Percentiles rank a stretch among this genome's conserved stretches.
These are phyloP conservation scores for Cladophialophora exuberans DNA, from an alignment of 2,329 filamentous ascomycete species.

Conservation along the genomic window DNA sequence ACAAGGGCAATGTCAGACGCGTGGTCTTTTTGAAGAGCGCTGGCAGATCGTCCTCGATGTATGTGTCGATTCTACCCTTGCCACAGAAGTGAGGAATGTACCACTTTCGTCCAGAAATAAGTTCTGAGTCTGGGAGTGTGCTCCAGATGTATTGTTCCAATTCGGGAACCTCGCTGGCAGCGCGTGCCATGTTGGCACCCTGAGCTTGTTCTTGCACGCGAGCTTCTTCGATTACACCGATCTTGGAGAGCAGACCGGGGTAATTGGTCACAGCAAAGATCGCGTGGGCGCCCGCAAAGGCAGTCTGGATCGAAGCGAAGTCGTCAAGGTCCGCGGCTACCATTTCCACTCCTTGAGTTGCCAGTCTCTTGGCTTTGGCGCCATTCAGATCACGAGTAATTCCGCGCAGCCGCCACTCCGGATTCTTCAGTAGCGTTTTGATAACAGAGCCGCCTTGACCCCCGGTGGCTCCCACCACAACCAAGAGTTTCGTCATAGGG, in stretches of 20 bases:
- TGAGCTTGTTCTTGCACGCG: no score
- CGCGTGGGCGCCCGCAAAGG: conserved; percentile 51
- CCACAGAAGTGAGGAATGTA: conserved; percentile 46
- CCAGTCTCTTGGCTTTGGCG: conserved; percentile 50
- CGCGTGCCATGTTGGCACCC: conserved; percentile 46
- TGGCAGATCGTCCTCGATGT: conserved; percentile 39
- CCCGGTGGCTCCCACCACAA: conserved; percentile 39
- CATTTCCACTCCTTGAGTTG: conserved; percentile 54
- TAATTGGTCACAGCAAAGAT: conserved; percentile 54
- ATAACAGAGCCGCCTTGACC: conserved; percentile 64
- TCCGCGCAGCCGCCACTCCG: conserved; percentile 57
- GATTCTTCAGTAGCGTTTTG: conserved; percentile 45
- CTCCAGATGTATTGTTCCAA: conserved; percentile 52
- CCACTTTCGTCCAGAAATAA: conserved; percentile 38
- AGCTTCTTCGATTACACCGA: no score
- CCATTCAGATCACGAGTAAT: conserved; percentile 57
- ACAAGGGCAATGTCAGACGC: conserved; percentile 43
- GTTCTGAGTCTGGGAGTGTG: conserved; percentile 44
- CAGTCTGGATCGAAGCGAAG: conserved; percentile 47
- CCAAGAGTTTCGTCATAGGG: conserved; percentile 37
- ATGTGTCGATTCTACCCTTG: conserved; percentile 46
- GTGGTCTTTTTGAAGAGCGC: conserved; percentile 41
- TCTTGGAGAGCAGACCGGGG: no score
- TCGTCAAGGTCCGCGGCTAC: conserved; percentile 57
- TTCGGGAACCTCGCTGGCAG: conserved; percentile 41